Conservation (phyloP, 2,329 filamentous ascomycete species). For the Aspergillus amoenus region DNA sequence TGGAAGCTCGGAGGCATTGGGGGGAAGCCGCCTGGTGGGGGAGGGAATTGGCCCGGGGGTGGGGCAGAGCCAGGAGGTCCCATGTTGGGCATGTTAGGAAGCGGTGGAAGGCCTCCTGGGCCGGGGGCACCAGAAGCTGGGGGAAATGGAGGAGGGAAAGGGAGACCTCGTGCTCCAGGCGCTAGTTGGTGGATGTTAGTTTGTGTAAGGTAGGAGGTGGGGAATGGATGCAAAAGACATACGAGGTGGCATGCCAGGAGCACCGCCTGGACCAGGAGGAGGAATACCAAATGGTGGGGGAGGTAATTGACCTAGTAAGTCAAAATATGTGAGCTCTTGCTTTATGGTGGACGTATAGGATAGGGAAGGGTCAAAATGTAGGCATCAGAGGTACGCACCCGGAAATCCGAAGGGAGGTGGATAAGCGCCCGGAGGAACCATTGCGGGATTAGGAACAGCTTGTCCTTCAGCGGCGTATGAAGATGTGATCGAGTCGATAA, state of each 20-base stretch:
- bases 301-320: constrained; percentile 43
- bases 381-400: constrained; percentile 41
- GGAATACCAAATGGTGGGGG: constrained; percentile 62
- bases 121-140: constrained; percentile 36
- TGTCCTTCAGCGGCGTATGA: constrained; percentile 95
- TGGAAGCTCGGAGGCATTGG: constrained; percentile 44
- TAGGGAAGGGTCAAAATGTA: too few species aligned
- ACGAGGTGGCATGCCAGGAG: constrained; percentile 53
- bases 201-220: not conserved
- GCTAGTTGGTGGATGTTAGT: constrained; percentile 33
- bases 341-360: not conserved
- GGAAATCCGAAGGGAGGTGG: constrained; percentile 64
- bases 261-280: constrained; percentile 40
- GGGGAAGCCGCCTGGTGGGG: constrained; percentile 25
- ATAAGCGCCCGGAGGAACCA: constrained; percentile 57
- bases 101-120: constrained; percentile 34
- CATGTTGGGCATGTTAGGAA: constrained; percentile 42
- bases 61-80: constrained; percentile 29
- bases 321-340: not conserved
- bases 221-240: constrained; percentile 35
- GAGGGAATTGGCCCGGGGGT: constrained; percentile 22
- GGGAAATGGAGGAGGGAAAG: constrained; percentile 51
- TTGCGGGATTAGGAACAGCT: constrained; percentile 79
- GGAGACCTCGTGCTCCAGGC: constrained; percentile 55
- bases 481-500: constrained; percentile 96